These are phyloP conservation scores for Trametes cubensis DNA, from an alignment of 768 basidiomycete species.

Conservation along the genomic window DNA sequence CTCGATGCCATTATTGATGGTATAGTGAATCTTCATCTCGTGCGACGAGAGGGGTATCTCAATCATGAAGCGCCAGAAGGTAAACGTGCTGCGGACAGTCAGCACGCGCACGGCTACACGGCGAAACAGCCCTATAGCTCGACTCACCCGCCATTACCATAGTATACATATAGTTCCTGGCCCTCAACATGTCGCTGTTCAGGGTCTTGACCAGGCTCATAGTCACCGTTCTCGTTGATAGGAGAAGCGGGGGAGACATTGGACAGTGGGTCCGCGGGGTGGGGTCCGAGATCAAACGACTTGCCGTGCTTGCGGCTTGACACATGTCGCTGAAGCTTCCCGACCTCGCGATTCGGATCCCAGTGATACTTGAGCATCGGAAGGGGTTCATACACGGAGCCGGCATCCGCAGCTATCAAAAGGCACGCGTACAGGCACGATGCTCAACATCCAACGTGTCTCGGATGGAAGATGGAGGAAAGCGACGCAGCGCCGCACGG, in stretches of 20 bases:
- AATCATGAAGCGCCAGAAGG: slow-evolving; percentile 94
- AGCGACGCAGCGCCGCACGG: not conserved
- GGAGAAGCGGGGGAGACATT: slow-evolving; percentile 32
- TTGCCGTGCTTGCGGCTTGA: slow-evolving; percentile 26
- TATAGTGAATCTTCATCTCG: slow-evolving; percentile 81
- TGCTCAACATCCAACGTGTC: slow-evolving; percentile 6
- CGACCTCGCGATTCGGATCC: slow-evolving; percentile 52
- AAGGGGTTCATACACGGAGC: slow-evolving; percentile 75
- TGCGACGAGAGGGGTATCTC: slow-evolving; percentile 70
- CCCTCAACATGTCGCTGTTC: slow-evolving; percentile 25
- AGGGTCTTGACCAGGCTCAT: slow-evolving; percentile 4
- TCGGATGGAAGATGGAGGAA: slow-evolving; percentile 1
- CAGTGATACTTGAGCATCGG: slow-evolving; percentile 72
- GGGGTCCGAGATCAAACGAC: slow-evolving; percentile 65
- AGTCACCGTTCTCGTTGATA: slow-evolving; percentile 1
- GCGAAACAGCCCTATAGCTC: not conserved
- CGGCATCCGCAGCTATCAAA: slow-evolving; percentile 68
- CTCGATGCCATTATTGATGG: slow-evolving; percentile 77
- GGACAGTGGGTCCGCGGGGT: slow-evolving; percentile 75
- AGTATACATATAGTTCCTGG: slow-evolving; percentile 34
- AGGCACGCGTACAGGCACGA: not conserved
- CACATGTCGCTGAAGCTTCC: slow-evolving; percentile 19
- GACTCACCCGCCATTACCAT: slow-evolving; percentile 32
- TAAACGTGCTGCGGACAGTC: slow-evolving; percentile 61
- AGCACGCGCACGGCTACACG: not conserved